These are phyloP conservation scores for Thielaviopsis punctulata DNA, from an alignment of 2,329 filamentous ascomycete genomes.

Conservation along the genomic window DNA sequence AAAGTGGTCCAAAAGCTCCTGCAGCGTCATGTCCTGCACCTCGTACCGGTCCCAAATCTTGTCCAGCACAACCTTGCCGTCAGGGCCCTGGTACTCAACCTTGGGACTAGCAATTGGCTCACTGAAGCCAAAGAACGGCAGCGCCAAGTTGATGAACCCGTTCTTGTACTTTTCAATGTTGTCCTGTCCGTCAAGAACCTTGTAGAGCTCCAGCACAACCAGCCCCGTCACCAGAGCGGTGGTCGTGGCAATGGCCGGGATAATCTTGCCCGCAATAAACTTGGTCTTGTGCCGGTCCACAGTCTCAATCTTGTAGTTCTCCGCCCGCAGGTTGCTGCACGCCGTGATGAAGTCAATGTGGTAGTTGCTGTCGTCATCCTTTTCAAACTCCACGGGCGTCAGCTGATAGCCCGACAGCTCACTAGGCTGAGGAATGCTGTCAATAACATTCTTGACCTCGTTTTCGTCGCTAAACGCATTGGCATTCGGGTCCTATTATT, in stretches of 20 bases:
- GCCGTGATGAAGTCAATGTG: slow-evolving; percentile 99
- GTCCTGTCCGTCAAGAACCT: slow-evolving; percentile 89
- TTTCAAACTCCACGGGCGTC: slow-evolving; percentile 88
- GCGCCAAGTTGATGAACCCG: slow-evolving; percentile 86
- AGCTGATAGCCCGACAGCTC: slow-evolving; percentile 77
- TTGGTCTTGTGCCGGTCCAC: slow-evolving; percentile 97
- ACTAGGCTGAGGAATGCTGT: slow-evolving; percentile 60
- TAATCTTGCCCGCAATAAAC: slow-evolving; percentile 99
- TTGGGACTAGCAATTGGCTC: slow-evolving; percentile 91
- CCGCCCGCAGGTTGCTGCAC: slow-evolving; percentile 85
- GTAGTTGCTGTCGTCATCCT: slow-evolving; percentile 93
- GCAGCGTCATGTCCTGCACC: slow-evolving; percentile 66
- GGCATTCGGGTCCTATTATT: slow-evolving; percentile 70
- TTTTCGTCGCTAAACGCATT: slow-evolving; percentile 51
- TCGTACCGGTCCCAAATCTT: slow-evolving; percentile 98
- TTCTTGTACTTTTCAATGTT: slow-evolving; percentile 99
- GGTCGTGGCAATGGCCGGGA: slow-evolving; percentile 93
- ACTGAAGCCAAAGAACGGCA: slow-evolving; percentile 97
- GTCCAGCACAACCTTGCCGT: slow-evolving; percentile 71
- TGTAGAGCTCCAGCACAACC: slow-evolving; percentile 85
- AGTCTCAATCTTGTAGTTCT: slow-evolving; percentile 92
- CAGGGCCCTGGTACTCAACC: slow-evolving; percentile 66
- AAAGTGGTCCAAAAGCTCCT: slow-evolving; percentile 71
- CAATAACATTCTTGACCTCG: slow-evolving; percentile 57
- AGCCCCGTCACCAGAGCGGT: slow-evolving; percentile 90